Percentiles rank a stretch among this genome's conserved stretches.
These are phyloP conservation scores for Ophiostoma himal-ulmi DNA, from an alignment of 2,329 filamentous ascomycete genomes.

Conservation along the genomic window DNA sequence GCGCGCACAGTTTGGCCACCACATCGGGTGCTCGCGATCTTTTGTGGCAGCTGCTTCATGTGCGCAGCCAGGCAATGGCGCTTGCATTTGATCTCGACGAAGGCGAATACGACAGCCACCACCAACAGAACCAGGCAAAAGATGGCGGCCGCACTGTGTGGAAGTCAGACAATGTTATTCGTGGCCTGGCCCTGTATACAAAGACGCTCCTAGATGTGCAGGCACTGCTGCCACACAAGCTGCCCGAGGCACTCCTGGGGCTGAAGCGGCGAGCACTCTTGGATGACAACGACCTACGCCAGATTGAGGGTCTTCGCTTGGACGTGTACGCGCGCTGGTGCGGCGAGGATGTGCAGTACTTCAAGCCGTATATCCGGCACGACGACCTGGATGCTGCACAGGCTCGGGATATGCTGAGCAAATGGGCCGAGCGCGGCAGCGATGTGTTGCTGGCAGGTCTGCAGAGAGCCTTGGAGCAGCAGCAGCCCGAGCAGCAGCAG, in stretches of 20 bases:
- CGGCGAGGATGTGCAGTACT: constrained; percentile 73
- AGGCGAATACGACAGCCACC: constrained; percentile 31
- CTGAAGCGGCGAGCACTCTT: constrained; percentile 68
- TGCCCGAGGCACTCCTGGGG: constrained; percentile 62
- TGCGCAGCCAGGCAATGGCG: constrained; percentile 64
- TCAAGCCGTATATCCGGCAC: constrained; percentile 80
- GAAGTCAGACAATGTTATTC: constrained; percentile 49
- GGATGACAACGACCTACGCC: constrained; percentile 60
- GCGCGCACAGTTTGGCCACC: constrained; percentile 74
- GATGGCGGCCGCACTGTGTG: constrained; percentile 30
- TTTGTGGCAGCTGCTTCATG: constrained; percentile 68
- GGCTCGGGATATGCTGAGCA: constrained; percentile 54
- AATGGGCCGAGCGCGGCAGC: constrained; percentile 59
- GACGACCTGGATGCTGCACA: constrained; percentile 63
- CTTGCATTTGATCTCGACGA: constrained; percentile 50
- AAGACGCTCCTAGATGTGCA: constrained; percentile 65
- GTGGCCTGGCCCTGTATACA: constrained; percentile 66
- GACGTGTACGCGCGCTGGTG: constrained; percentile 78
- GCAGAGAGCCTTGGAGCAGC: constrained; percentile 49
- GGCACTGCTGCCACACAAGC: constrained; percentile 63
- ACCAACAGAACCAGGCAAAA: neutral
- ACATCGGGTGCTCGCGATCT: constrained; percentile 76
- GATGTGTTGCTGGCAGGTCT: constrained; percentile 57
- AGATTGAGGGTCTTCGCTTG: constrained; percentile 64
- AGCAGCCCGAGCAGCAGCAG: neutral